These are phyloP conservation scores for Peronospora destructor DNA, from an alignment of 352 stramenopile genomes.

Conservation along the genomic window DNA sequence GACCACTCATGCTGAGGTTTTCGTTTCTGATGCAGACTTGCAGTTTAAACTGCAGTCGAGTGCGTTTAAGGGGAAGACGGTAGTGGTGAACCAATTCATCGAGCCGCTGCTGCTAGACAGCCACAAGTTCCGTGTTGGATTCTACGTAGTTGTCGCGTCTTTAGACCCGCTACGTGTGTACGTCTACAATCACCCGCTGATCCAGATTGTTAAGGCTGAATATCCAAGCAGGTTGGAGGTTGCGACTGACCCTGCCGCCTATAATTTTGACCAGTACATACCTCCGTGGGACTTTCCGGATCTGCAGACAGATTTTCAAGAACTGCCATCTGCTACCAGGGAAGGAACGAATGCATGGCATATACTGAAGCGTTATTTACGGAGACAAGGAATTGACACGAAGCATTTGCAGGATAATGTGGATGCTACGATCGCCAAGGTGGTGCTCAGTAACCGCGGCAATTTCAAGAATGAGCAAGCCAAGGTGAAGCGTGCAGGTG, in stretches of 20 bases:
- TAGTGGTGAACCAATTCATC: constrained; percentile 71
- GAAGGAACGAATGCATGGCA: constrained; percentile 62
- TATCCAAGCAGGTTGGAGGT: constrained; percentile 46
- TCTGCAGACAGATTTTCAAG: constrained; percentile 51
- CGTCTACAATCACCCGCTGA: constrained; percentile 62
- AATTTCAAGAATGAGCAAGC: constrained; percentile 40
- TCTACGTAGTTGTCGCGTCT: constrained; percentile 83
- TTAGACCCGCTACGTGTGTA: constrained; percentile 82
- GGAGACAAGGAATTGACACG: constrained; percentile 51
- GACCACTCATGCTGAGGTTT: constrained; percentile 22
- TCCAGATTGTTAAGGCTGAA: constrained; percentile 61
- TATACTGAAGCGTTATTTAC: constrained; percentile 61
- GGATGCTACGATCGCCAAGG: constrained; percentile 52
- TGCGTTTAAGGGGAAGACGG: constrained; percentile 41
- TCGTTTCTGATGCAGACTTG: constrained; percentile 46
- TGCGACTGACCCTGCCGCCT: constrained; percentile 35
- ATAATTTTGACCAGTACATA: constrained; percentile 68
- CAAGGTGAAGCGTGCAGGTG: constrained; percentile 40
- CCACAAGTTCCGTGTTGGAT: constrained; percentile 84
- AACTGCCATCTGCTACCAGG: constrained; percentile 46
- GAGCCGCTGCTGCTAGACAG: constrained; percentile 81
- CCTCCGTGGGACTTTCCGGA: constrained; percentile 67
- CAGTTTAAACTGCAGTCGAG: constrained; percentile 35
- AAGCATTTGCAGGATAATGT: constrained; percentile 58
- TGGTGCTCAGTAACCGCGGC: constrained; percentile 49